Percentiles rank a stretch among this genome's conserved stretches.
Conservation (phyloP, 257 asterid genomes). For the Salvia splendens region DNA sequence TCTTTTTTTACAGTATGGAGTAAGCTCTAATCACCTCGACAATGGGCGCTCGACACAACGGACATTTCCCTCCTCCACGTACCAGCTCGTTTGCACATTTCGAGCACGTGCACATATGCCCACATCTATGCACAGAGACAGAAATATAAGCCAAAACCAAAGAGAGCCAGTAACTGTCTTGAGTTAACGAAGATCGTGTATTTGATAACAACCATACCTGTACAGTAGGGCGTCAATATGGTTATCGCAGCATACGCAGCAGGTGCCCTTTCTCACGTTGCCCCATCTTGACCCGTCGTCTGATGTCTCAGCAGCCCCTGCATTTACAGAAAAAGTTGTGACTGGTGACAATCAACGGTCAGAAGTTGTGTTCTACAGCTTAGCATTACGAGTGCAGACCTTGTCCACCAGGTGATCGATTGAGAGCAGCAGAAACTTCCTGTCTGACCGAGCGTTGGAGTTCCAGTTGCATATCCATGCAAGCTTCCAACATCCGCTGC, state of each 20-base stretch:
- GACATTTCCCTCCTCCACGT: conserved; percentile 93
- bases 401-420: conserved; percentile 76
- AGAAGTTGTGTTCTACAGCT: conserved; percentile 13
- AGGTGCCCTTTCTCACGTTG: conserved; percentile 88
- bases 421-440: conserved; percentile 98
- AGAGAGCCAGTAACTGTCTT: not conserved
- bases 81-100: conserved; percentile 91
- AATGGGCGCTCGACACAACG: conserved; percentile 95
- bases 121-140: conserved; percentile 59
- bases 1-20: conserved; percentile 69
- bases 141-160: conserved; percentile 10
- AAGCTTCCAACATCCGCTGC: conserved; percentile 98
- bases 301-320: conserved; percentile 72
- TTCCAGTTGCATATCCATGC: conserved; percentile 99
- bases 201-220: conserved; percentile 55
- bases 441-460: conserved; percentile 96
- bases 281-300: conserved; percentile 88
- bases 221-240: conserved; percentile 86
- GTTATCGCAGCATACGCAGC: conserved; percentile 94
- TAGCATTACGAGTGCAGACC: conserved; percentile 44
- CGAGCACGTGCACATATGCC: conserved; percentile 99
- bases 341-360: not conserved
- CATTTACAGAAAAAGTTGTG: conserved; percentile 9
- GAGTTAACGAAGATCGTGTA: not conserved
- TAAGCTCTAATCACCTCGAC: conserved; percentile 97